These are phyloP conservation scores for Onygena corvina DNA, from an alignment of 2,329 filamentous ascomycete genomes.

Conservation along the genomic window DNA sequence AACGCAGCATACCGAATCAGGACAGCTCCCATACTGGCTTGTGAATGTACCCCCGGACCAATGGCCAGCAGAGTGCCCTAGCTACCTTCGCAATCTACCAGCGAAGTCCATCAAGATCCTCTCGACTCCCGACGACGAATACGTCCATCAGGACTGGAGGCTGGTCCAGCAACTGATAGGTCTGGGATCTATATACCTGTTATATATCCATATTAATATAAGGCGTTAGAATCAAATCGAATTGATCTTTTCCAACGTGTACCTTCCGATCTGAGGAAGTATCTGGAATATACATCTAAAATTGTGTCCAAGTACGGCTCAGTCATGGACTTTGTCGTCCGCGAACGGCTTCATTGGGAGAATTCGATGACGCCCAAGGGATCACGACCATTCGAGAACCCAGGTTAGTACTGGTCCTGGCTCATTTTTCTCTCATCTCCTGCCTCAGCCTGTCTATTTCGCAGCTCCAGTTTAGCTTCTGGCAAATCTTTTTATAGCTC, in stretches of 20 bases:
- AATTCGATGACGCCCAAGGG: conserved; percentile 17
- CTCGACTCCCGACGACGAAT: conserved; percentile 55
- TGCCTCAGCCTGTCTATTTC: background rate
- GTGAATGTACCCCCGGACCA: conserved; percentile 57
- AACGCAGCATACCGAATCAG: background rate
- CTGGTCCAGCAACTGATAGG: conserved; percentile 52
- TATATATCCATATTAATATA: background rate
- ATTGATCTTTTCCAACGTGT: conserved; percentile 62
- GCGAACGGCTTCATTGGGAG: conserved; percentile 44
- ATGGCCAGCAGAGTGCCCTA: conserved; percentile 56
- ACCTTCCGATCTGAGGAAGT: conserved; percentile 48
- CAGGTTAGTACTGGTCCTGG: conserved; percentile 21
- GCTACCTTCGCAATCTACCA: conserved; percentile 51
- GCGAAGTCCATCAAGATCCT: conserved; percentile 61
- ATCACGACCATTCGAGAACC: conserved; percentile 31
- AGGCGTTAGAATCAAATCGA: conserved; percentile 46
- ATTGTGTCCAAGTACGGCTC: conserved; percentile 45
- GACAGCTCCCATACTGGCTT: conserved; percentile 61
- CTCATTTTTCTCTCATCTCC: background rate
- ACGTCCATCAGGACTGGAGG: conserved; percentile 54
- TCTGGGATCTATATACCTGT: conserved; percentile 18
- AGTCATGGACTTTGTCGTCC: conserved; percentile 45
- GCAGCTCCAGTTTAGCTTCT: background rate
- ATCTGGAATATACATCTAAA: conserved; percentile 46
- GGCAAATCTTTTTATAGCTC: background rate